These are phyloP conservation scores for Amanita brunnescens DNA, from an alignment of 768 basidiomycete genomes.

Conservation along the genomic window DNA sequence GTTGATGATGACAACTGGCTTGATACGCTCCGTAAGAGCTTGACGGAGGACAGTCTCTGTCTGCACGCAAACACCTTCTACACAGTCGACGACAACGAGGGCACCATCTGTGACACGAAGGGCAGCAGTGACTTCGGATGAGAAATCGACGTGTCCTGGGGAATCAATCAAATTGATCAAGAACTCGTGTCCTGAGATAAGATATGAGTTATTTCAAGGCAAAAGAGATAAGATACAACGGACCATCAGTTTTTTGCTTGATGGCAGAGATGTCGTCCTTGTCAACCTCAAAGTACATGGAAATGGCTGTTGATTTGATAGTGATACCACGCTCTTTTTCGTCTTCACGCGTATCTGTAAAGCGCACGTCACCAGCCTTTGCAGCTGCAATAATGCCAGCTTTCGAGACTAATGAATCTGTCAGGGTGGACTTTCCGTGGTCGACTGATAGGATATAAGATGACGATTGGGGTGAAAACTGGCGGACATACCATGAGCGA, in stretches of 20 bases:
- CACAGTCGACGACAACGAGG: conserved; percentile 98
- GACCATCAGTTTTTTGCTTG: conserved; percentile 92
- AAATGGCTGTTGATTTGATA: conserved; percentile 99
- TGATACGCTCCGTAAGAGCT: conserved; percentile 95
- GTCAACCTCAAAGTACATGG: conserved; percentile 96
- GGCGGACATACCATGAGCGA: conserved; percentile 63
- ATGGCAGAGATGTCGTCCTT: conserved; percentile 83
- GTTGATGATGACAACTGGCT: conserved; percentile 99
- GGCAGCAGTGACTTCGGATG: conserved; percentile 98
- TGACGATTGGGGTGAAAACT: conserved; percentile 3
- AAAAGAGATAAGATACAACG: conserved; percentile 16
- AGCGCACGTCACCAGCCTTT: conserved; percentile 95
- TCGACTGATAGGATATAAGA: conserved; percentile 56
- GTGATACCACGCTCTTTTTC: conserved; percentile 99
- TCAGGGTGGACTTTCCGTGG: conserved; percentile 99
- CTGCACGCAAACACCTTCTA: conserved; percentile 99
- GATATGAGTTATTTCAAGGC: background rate
- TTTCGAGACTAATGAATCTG: conserved; percentile 97
- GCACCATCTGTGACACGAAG: conserved; percentile 99
- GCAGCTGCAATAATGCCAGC: conserved; percentile 96
- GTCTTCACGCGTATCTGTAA: conserved; percentile 94
- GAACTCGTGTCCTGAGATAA: conserved; percentile 73
- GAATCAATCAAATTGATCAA: conserved; percentile 99
- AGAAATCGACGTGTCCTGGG: conserved; percentile 99
- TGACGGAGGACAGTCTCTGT: conserved; percentile 99